These are phyloP conservation scores for Microsporum audouinii DNA, from an alignment of 2,329 filamentous ascomycete species.

Conservation along the genomic window DNA sequence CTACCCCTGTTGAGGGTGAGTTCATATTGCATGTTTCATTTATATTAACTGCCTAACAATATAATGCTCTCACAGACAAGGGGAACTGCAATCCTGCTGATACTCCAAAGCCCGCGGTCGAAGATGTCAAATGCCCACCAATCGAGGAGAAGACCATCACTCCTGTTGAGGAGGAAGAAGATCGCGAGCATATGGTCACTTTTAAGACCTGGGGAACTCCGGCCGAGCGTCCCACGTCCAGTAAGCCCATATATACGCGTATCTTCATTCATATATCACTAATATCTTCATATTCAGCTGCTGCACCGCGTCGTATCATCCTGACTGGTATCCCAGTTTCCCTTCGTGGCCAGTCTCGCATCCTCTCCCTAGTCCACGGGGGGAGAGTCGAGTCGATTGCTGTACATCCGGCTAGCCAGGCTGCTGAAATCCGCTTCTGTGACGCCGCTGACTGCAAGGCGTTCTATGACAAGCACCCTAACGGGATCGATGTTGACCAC, in stretches of 20 bases:
- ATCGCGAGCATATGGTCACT: constrained; percentile 22
- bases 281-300: constrained; percentile 6
- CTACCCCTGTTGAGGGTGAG: background rate
- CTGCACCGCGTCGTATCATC: constrained; percentile 20
- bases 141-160: background rate
- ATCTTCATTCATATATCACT: background rate
- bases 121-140: background rate
- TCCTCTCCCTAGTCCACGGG: constrained; percentile 30
- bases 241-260: constrained; percentile 13
- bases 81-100: background rate
- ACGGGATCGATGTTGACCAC: constrained; percentile 27
- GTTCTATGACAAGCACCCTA: constrained; percentile 27
- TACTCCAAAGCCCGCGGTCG: background rate
- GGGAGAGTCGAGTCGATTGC: constrained; percentile 28
- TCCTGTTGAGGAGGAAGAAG: constrained; percentile 12
- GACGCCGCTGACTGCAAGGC: constrained; percentile 24
- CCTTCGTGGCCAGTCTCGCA: constrained; percentile 22
- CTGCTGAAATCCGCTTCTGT: constrained; percentile 28
- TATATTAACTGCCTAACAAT: background rate
- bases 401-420: constrained; percentile 12
- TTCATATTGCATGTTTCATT: background rate
- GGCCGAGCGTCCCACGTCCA: constrained; percentile 18
- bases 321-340: constrained; percentile 27
- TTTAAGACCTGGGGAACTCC: constrained; percentile 26
- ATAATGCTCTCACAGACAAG: background rate